Evolutionary conservation across 345 rosid species (phyloP).

Genomic region (Citrus sinensis): DNA sequence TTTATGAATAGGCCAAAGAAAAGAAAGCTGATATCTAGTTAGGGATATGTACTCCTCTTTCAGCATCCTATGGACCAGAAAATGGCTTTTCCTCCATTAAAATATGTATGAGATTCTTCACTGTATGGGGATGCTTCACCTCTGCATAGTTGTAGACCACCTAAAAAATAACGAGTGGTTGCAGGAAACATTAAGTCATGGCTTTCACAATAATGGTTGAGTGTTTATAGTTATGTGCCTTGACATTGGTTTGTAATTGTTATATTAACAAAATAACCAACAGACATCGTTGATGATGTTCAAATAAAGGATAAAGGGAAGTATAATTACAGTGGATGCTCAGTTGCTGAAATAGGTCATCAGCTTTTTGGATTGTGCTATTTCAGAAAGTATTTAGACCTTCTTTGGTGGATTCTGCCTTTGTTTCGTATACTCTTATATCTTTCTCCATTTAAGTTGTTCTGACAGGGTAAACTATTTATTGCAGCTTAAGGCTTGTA

Average conservation of each 20-base stretch:
- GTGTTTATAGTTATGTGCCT: neutral
- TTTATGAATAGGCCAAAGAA: neutral
- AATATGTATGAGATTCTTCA: neutral
- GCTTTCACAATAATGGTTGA: neutral
- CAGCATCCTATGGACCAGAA: neutral
- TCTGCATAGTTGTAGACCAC: neutral
- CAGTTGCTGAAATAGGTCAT: neutral
- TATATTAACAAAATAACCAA: neutral
- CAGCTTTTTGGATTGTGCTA: neutral
- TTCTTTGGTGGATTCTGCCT: neutral
- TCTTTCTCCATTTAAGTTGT: neutral
- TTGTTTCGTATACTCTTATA: neutral
- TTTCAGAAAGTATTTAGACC: neutral
- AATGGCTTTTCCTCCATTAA: neutral
- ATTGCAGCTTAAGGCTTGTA: slow-evolving; percentile 54
- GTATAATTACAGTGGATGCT: neutral
- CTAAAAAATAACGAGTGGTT: neutral
- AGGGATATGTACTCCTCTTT: neutral
- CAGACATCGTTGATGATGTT: neutral
- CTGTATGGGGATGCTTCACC: neutral
- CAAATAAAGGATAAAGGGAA: neutral
- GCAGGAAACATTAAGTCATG: neutral
- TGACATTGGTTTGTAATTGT: neutral
- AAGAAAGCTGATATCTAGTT: neutral
- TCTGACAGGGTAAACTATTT: slow-evolving; percentile 1